Base-by-base conservation (phyloP, 495 filamentous ascomycete genomes). In the Talaromyces liani region DNA sequence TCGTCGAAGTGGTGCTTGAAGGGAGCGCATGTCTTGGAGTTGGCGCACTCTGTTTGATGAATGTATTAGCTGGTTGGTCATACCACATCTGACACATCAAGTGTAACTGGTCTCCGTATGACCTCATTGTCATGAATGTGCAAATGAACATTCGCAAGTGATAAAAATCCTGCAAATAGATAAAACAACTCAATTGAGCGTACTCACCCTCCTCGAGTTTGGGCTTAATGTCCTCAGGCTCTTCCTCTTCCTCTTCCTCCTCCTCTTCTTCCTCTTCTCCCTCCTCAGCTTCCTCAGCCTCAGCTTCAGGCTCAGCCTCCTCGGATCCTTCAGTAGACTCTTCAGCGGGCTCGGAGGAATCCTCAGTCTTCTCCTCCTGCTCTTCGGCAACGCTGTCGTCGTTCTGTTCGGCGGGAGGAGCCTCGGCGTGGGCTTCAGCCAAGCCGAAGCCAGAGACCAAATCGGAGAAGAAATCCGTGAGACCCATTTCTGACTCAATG, bases 1-100 rank as follows among this genome's bases (percentile, higher is more conserved):
- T 97, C 92, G 65, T 97, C 93, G 77, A 86, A 98, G 84, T 98
- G 94, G 84, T 98, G 93, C 85, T 97, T 98, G 68, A 84, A 83
- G 31, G 89, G 88, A 54, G 86, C 80, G 79, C 94, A 98, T 77
- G 90, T 79, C 72, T 90, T 84, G 63, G 92, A 91, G 71, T 90
- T 82, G 74, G 84, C 84, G 82, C 95, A 98, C 67, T 96, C 95
- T 98, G 77, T 65, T 69, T 33, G 10, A 24, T 51, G 12, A 10
- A 57, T 65, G 14, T 16, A 55, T 59, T 36, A 61, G 47, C 20
- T 27, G 47, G 20, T 27, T n/a, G 8, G 12, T 65, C 20, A 6
- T 27, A 27, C 51, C 6, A 55, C 20, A 55, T 20, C 24, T 64
- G 53, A 20, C 5, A 24, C n/a, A 60, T 39, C 12, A 20, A 20